Evolutionary conservation across 2,329 filamentous ascomycete species (phyloP).

Genomic region (Diaporthe citri): DNA sequence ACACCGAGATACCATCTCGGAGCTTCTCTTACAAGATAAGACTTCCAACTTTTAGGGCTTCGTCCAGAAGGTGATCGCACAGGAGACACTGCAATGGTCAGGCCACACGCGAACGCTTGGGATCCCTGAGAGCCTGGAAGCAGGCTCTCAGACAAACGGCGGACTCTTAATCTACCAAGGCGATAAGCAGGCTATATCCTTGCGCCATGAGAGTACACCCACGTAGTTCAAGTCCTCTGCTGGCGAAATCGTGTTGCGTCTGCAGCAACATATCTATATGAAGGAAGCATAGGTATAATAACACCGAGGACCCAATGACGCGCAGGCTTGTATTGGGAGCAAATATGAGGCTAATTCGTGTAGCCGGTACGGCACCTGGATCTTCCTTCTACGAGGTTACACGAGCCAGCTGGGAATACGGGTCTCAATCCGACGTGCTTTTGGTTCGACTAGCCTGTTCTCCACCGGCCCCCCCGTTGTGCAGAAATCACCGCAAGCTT

Average conservation of each 20-base stretch:
- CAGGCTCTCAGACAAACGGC: background rate
- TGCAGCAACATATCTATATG: background rate
- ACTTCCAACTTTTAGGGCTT: background rate
- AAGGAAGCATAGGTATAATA: background rate
- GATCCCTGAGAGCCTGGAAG: background rate
- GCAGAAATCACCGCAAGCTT: constrained; percentile 36
- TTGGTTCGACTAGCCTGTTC: constrained; percentile 12
- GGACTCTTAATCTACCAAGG: background rate
- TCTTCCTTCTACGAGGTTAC: constrained; percentile 19
- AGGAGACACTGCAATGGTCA: background rate
- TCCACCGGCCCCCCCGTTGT: constrained; percentile 27
- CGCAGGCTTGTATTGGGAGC: background rate
- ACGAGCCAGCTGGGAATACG: constrained; percentile 27
- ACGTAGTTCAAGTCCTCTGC: background rate
- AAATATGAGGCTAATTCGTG: constrained; percentile 31
- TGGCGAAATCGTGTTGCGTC: background rate
- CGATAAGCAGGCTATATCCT: background rate
- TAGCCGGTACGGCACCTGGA: constrained; percentile 6
- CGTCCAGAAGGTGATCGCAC: background rate
- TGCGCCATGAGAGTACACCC: background rate
- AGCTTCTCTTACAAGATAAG: background rate
- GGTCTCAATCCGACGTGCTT: constrained; percentile 24
- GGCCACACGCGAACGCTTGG: background rate
- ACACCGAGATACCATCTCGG: background rate
- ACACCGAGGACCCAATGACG: background rate